Base-by-base conservation (phyloP, 257 asterid genomes). In the Plantago ovata region DNA sequence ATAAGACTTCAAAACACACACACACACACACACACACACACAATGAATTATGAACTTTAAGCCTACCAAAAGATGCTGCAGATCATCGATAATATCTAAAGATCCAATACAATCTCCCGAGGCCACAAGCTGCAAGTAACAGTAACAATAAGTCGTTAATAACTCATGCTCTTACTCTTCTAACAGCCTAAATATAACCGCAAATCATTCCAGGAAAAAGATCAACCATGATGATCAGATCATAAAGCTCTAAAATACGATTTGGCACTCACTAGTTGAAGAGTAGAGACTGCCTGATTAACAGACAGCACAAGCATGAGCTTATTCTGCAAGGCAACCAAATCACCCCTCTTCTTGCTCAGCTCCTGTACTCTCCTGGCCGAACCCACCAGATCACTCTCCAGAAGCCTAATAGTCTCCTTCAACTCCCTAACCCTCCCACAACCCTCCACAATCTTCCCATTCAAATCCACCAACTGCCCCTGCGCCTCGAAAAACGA, bases 81-180 rank as follows among this genome's bases (percentile, higher is more conserved):
- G 80, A 78, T 88, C 98, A 64, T 85, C 90, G n/a, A 77, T 85
- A 58, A 92, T 86, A 71, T 92, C 98, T 69, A 92, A 73, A 72
- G 97, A 97, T 72, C 98, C 96, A 61, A 94, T 89, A 82, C 98
- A 92, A 79, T 92, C 98, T 65, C 89, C 91, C 71, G 98, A 92
- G 19, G 95, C 79, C 63, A 92, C 95, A 74, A 92, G 98, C 98
- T 87, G 96, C 72, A 70, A 62, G 61, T 36, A 70, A 76, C 38
- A 67, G 28, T 20, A 50, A 5, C 32, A 9, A 11, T 50, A 49
- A 49, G 55, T 49, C 24, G 55, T 5, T 20, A 50, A 50, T 50
- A 50, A 50, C 38, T 23, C 2, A 12, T 3, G 56, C 56, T 21
- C 23, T 20, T 36, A 12, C 3, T 20, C 10, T 15, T 50, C 28